These are phyloP conservation scores for Colletotrichum musicola DNA, from an alignment of 2,329 filamentous ascomycete genomes.

Conservation along the genomic window DNA sequence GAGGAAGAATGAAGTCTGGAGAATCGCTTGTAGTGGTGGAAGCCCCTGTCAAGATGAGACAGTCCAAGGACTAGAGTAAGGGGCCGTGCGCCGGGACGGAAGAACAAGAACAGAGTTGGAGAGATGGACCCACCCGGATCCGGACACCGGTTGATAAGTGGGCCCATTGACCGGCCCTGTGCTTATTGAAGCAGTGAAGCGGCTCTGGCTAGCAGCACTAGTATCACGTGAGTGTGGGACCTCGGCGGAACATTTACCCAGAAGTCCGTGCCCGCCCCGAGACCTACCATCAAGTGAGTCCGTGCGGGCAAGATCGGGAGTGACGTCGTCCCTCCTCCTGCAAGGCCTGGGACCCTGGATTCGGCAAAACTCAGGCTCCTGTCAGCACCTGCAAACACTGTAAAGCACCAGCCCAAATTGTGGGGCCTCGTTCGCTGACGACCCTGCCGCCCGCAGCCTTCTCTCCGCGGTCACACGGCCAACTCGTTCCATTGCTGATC, in stretches of 20 bases:
- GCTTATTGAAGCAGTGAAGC: too few relatives aligned
- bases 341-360: slow-evolving; percentile 33
- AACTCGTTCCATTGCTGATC: slow-evolving; percentile 33
- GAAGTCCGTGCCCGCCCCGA: too few relatives aligned
- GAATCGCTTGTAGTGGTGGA: not conserved
- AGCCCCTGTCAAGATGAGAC: slow-evolving; percentile 18
- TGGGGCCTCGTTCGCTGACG: slow-evolving; percentile 21
- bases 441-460: slow-evolving; percentile 24
- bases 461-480: slow-evolving; percentile 30
- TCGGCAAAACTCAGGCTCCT: slow-evolving; percentile 35
- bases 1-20: not conserved
- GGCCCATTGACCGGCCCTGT: too few relatives aligned
- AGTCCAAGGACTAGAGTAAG: not conserved
- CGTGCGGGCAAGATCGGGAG: not conserved
- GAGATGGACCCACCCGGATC: too few relatives aligned
- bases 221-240: not conserved
- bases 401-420: slow-evolving; percentile 29
- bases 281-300: not conserved
- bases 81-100: slow-evolving; percentile 28
- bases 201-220: accelerated
- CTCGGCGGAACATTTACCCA: slow-evolving; percentile 5
- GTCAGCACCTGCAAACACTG: slow-evolving; percentile 6
- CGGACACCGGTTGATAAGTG: too few relatives aligned
- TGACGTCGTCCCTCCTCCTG: slow-evolving; percentile 26
- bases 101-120: not conserved